Evolutionary conservation across 2,329 filamentous ascomycete species (phyloP).

Genomic region (Cytospora chrysosperma): DNA sequence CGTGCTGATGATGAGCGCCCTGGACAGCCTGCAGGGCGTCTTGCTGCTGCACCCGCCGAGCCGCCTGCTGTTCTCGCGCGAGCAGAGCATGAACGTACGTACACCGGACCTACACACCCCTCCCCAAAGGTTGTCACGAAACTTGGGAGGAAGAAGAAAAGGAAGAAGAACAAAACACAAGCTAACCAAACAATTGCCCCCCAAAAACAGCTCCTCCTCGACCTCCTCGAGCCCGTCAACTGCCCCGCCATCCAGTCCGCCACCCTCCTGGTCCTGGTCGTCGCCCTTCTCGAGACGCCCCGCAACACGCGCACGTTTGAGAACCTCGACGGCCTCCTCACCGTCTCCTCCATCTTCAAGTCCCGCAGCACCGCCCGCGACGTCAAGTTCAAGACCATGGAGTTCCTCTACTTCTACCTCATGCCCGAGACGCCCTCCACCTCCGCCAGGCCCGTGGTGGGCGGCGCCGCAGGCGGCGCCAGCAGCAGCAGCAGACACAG

Average conservation of each 20-base stretch:
- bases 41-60: slow-evolving; percentile 88
- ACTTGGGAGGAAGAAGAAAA: too few species aligned
- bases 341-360: slow-evolving; percentile 91
- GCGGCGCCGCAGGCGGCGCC: slow-evolving; percentile 45
- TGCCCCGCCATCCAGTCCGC: slow-evolving; percentile 89
- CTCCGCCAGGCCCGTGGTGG: slow-evolving; percentile 51
- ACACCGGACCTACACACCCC: not conserved
- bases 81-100: slow-evolving; percentile 89
- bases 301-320: slow-evolving; percentile 91
- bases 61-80: slow-evolving; percentile 79
- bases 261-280: slow-evolving; percentile 85
- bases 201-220: slow-evolving; percentile 67
- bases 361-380: slow-evolving; percentile 79
- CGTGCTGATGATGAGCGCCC: slow-evolving; percentile 79
- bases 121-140: not conserved
- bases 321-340: slow-evolving; percentile 83
- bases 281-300: slow-evolving; percentile 81
- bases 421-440: slow-evolving; percentile 79
- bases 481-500: slow-evolving; percentile 36
- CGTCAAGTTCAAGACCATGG: slow-evolving; percentile 93
- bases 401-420: slow-evolving; percentile 97
- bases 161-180: slow-evolving; percentile 1
- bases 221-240: slow-evolving; percentile 89
- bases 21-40: slow-evolving; percentile 86
- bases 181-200: not conserved